A percentile compares a stretch with the other conserved stretches of the same genome.
Conservation (phyloP, 2,329 filamentous ascomycete genomes). For the Lasiodiplodia theobromae region DNA sequence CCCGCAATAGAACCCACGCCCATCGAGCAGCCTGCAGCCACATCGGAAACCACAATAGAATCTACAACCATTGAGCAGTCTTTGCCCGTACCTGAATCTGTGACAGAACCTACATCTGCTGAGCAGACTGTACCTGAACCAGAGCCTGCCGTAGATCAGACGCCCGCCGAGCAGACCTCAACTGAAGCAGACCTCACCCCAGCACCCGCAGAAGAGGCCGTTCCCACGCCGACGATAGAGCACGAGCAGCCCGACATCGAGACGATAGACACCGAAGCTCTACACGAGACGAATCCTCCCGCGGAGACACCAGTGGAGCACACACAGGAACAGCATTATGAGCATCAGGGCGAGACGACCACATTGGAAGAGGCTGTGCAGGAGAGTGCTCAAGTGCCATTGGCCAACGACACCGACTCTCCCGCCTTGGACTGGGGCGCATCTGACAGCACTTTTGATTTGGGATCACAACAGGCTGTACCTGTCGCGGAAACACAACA, state of each 20-base stretch:
- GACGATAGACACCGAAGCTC: conserved; percentile 30
- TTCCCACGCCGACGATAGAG: conserved; percentile 21
- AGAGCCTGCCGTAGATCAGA: neutral
- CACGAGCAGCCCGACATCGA: conserved; percentile 30
- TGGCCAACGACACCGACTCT: conserved; percentile 50
- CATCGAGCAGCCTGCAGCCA: neutral
- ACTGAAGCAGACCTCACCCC: neutral
- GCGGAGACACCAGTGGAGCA: conserved; percentile 34
- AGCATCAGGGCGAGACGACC: conserved; percentile 55
- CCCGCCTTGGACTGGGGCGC: conserved; percentile 38
- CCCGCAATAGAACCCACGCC: neutral
- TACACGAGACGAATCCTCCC: conserved; percentile 32
- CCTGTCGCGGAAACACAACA: neutral
- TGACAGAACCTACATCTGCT: neutral
- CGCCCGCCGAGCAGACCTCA: neutral
- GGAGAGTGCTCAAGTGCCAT: conserved; percentile 50
- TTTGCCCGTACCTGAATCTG: neutral
- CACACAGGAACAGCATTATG: conserved; percentile 48
- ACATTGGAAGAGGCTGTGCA: conserved; percentile 55
- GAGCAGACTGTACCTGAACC: neutral
- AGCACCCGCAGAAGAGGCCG: conserved; percentile 7
- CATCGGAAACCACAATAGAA: neutral
- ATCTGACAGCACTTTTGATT: conserved; percentile 28
- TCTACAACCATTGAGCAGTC: neutral
- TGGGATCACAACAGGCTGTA: conserved; percentile 1